phyloP scores from a whole-genome alignment of 2,329 filamentous ascomycete species.

The Cercospora sp. region DNA sequence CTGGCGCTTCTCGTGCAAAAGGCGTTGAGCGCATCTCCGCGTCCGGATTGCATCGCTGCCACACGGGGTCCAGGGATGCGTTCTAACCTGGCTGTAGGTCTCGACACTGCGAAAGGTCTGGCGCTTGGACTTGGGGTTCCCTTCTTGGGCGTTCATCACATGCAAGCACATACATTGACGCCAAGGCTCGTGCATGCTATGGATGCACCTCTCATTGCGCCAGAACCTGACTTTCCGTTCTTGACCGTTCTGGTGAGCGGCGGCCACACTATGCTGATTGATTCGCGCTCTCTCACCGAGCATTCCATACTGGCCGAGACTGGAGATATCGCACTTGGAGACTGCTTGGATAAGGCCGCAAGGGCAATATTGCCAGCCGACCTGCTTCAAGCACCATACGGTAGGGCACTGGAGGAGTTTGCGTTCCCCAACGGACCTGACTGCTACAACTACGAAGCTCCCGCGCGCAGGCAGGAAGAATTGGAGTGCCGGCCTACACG shows the following conservation, averaged over 20 bases:
- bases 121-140: constrained; percentile 80
- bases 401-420: constrained; percentile 73
- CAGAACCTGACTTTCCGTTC: constrained; percentile 70
- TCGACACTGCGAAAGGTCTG: constrained; percentile 84
- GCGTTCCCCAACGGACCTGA: constrained; percentile 60
- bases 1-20: constrained; percentile 67
- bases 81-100: constrained; percentile 71
- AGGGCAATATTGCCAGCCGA: constrained; percentile 68
- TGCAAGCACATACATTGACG: constrained; percentile 94
- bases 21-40: constrained; percentile 43
- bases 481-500: constrained; percentile 47
- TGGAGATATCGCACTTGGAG: constrained; percentile 81
- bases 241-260: constrained; percentile 86
- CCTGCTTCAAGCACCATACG: constrained; percentile 73
- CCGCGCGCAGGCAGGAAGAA: constrained; percentile 59
- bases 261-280: constrained; percentile 84
- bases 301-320: constrained; percentile 74
- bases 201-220: not conserved
- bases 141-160: constrained; percentile 86
- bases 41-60: constrained; percentile 81
- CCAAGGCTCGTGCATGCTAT: constrained; percentile 62
- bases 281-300: constrained; percentile 65
- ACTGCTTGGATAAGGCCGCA: constrained; percentile 84
- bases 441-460: constrained; percentile 60
- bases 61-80: constrained; percentile 90